Evolutionary conservation across 192 early-diverging fungal genomes (phyloP), one percentile per base, ranked within the genome.

Genomic region (Phlyctochytrium arcticum): DNA sequence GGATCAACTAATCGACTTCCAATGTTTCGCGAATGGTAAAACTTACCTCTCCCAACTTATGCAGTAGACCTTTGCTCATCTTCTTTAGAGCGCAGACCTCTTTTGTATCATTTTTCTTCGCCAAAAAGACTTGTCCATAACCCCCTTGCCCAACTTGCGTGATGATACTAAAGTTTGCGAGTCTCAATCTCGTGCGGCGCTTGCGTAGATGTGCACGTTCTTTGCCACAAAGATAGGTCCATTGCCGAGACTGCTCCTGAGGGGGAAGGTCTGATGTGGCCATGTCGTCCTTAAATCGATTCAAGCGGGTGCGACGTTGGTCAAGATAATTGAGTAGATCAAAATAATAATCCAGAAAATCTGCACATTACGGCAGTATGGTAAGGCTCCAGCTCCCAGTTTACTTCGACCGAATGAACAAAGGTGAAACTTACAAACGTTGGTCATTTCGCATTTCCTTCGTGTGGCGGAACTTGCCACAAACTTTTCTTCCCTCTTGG

Each of bases 281-380:
- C 10, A 75, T 57, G 10, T 79, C 70, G 31, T 75, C 69, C 60
- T 88, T 81, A 69, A 89, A 83, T 21, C 74, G 61, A 12, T 73
- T 66, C 21, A 83, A 62, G 15, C 92, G 80, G 31, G 72, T 56
- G 31, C 82, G 70, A 3, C 91, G 80, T 36, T 87, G 72, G 65
- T 87, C 83, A 31, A 92, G 77, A 61, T 92, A 94, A 29, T 79
- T 82, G n/a, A 93, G 73, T 9, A 93, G 80, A 63, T 89, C 87
- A 57, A 88, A 85, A 68, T 94, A 94, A 72, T 91, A 84, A 65
- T 92, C 91, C 21, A 90, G 72, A 65, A 94, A 92, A 60, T 88
- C 80, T 84, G 62, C 6, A 29, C 36, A 5, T 36, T 17, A 9
- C 8, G 46, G 19, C 32, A 31, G 51, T 17, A 4, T 5, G 31